Evolutionary conservation across 2,329 filamentous ascomycete species (phyloP), one percentile per base, ranked within the genome.

Genomic region (Trichoderma harzianum): DNA sequence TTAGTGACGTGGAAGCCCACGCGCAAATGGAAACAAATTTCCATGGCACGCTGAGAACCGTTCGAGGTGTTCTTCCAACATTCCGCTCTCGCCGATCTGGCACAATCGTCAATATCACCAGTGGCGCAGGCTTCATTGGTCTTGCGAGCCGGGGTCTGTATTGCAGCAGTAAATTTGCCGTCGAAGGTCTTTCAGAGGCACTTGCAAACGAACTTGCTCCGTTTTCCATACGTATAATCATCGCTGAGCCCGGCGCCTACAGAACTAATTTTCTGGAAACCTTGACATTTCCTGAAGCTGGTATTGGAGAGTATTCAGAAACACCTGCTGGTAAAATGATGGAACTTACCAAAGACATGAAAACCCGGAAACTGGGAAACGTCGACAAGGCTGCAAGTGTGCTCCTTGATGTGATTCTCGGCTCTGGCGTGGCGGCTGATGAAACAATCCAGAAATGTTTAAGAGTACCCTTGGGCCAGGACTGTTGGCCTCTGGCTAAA

Each of bases 31-130:
- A 63, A 69, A 84, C 84, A 66, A 87, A 88, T 73, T 78, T 88
- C 32, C 85, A 86, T 72, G 85, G 85, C 11, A 80, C 83, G 7
- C 76, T 88, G 5, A 84, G 83, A 72, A 78, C 85, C n/a, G 83
- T 81, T 43, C 84, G 84, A 65, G 84, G 84, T 43, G 81, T 85
- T 10, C 76, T 88, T 0, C 86, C 86, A 0, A 78, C 82, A 36
- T 81, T 89, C 75, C 83, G 86, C 28, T 75, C 77, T 8, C 81
- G 80, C 5, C 73, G 77, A 3, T 47, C 34, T 4, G 67, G 67
- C 3, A 47, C 21, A 24, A 69, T 69, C 18, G 67, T 69, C 32
- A 69, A 69, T 11, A 60, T 69, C n/a, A 69, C 47, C 6, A 69
- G 67, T 5, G 67, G 32, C 10, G 67, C 57, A 18, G 58, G 67